Conservation (phyloP, 108 stramenopile genomes). For the Pseudonitzschia multistriata region DNA sequence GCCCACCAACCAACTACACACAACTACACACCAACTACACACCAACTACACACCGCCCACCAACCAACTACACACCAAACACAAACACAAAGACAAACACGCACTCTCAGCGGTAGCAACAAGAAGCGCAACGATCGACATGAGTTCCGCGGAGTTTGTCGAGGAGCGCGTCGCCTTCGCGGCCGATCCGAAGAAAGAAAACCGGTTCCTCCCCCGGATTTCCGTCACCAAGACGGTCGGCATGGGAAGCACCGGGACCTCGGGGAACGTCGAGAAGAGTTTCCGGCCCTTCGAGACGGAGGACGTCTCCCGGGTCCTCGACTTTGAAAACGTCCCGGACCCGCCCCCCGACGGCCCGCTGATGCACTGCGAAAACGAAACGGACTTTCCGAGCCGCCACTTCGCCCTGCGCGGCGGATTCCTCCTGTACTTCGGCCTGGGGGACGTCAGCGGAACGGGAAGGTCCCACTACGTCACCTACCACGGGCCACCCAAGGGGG, state of each 20-base stretch:
- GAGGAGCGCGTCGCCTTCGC: constrained; percentile 40
- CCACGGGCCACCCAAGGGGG: constrained; percentile 53
- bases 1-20: no score
- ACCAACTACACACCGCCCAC: no score
- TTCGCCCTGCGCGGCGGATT: constrained; percentile 66
- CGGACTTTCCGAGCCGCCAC: constrained; percentile 62
- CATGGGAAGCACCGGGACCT: neutral
- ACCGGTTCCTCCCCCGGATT: constrained; percentile 42
- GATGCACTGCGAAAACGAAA: constrained; percentile 55
- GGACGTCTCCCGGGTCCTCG: constrained; percentile 75
- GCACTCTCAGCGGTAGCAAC: no score
- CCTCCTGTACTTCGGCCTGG: constrained; percentile 63
- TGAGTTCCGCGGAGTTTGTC: constrained; percentile 27
- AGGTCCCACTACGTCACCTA: constrained; percentile 37
- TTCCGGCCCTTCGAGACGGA: constrained; percentile 45
- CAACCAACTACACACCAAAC: no score
- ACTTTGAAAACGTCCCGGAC: constrained; percentile 60
- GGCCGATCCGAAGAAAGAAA: constrained; percentile 18
- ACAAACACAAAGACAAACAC: no score
- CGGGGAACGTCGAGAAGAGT: constrained; percentile 34
- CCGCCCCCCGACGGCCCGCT: constrained; percentile 61
- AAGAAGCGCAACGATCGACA: neutral
- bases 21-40: no score
- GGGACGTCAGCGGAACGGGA: constrained; percentile 43
- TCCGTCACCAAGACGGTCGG: constrained; percentile 37